Conservation (phyloP, 805 yeast genomes). For the Saccharomycopsis oosterbeekiorum region DNA sequence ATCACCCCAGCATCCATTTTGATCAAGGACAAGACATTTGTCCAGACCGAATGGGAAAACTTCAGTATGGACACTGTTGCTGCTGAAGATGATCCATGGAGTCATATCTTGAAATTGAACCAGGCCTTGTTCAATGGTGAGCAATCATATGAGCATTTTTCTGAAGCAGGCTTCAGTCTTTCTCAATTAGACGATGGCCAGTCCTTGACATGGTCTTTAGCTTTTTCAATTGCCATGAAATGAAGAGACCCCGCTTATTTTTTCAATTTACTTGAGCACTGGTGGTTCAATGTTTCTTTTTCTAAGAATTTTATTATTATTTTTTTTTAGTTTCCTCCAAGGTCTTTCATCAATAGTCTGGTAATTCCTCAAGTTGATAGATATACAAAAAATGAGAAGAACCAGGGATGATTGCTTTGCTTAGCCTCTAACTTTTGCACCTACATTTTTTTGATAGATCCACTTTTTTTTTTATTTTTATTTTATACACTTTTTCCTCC, state of each 20-base stretch:
- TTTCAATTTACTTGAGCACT: background rate
- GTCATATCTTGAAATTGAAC: slow-evolving; percentile 30
- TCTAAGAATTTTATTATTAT: background rate
- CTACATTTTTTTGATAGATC: background rate
- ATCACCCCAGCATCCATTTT: slow-evolving; percentile 56
- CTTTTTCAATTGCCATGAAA: slow-evolving; percentile 29
- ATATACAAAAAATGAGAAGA: background rate
- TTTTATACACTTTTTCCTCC: background rate
- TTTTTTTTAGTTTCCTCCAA: background rate
- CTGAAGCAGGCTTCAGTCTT: slow-evolving; percentile 24
- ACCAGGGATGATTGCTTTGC: no score
- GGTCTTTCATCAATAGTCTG: background rate
- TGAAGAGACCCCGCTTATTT: background rate
- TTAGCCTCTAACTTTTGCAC: no score
- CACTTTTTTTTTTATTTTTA: background rate
- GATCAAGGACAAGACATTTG: slow-evolving; percentile 44
- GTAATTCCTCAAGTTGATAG: background rate
- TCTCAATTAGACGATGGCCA: slow-evolving; percentile 49
- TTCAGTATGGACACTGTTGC: slow-evolving; percentile 23
- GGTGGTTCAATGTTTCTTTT: background rate
- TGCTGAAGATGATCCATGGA: slow-evolving; percentile 9
- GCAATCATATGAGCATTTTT: slow-evolving; percentile 34
- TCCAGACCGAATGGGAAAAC: slow-evolving; percentile 50
- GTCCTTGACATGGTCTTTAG: slow-evolving; percentile 53
- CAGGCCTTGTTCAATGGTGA: slow-evolving; percentile 36